Base-by-base conservation (phyloP, 2,329 filamentous ascomycete genomes). In the Sporothrix protearum region DNA sequence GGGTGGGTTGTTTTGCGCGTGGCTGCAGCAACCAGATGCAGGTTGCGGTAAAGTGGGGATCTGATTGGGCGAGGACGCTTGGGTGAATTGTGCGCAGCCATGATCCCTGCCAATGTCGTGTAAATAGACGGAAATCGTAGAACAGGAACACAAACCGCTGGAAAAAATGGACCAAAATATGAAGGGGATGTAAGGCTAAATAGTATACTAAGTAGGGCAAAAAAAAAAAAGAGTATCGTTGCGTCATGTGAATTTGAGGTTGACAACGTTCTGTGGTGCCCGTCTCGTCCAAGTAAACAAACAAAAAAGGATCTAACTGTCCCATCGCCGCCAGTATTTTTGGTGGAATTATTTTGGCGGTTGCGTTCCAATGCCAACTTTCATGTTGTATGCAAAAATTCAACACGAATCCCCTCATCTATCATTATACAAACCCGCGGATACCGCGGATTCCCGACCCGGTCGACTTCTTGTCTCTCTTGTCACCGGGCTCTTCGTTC, bases 401-500 rank as follows among this genome's bases (percentile, higher is more conserved):
- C 16, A 3, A 10, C n/a, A 22, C 19, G 28, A 30, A 9, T 25
- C 19, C 19, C 33, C 49, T 25, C 30, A 30, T 25, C 9, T 12
- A 28, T 28, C 36, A 28, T 77, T 74, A 80, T 63, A 78, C 75
- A 71, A 81, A 79, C 10, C 80, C 79, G n/a, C 80, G 77, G 67
- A 83, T 82, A 16, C 80, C 79, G 28, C 80, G 78, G 33, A 82
- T 78, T 9, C 79, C 80, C 10, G 76, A 71, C 2, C 71, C 63
- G 1, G 49, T 61, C 0, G 78, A 75, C 76, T 82, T 83, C 76
- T 82, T 83, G 19, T 82, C 80, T 71, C 84, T 83, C 73, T 82
- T 82, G 71, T 85, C 80, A 71, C 80, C 77, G 72, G 80, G 75
- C 12, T 85, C 83, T 6, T 84, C 82, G 51, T 80, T 80, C 61